phyloP scores from a whole-genome alignment of 2,329 filamentous ascomycete genomes.

The Furcasterigmium sp. region DNA sequence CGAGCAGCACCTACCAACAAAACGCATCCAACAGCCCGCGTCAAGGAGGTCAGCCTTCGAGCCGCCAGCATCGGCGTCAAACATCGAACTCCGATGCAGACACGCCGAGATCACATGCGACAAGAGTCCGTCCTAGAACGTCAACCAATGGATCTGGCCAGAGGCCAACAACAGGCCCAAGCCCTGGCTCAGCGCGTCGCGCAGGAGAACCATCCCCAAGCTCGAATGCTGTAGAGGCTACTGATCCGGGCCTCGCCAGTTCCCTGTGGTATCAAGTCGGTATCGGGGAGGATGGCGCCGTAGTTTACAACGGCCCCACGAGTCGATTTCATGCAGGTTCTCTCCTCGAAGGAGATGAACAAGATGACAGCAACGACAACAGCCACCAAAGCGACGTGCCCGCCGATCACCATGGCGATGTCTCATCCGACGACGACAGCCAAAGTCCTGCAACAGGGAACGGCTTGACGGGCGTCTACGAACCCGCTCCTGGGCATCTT shows the following conservation, averaged over 20 bases:
- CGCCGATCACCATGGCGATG: neutral
- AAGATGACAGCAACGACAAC: neutral
- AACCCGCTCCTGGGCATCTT: neutral
- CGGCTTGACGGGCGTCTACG: neutral
- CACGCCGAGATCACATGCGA: too few relatives aligned
- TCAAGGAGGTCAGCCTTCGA: too few relatives aligned
- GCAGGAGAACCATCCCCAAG: too few relatives aligned
- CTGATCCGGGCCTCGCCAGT: neutral
- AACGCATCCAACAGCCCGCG: too few relatives aligned
- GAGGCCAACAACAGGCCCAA: too few relatives aligned
- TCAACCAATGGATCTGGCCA: too few relatives aligned
- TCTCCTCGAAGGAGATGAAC: constrained; percentile 1
- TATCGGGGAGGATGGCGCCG: constrained; percentile 13
- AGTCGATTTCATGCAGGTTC: constrained; percentile 15
- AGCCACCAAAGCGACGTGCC: neutral
- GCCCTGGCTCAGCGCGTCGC: too few relatives aligned
- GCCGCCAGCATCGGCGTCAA: too few relatives aligned
- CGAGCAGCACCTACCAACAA: too few relatives aligned
- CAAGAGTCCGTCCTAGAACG: too few relatives aligned
- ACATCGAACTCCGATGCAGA: too few relatives aligned
- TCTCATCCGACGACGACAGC: neutral
- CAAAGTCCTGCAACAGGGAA: too few relatives aligned
- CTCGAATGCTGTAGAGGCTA: neutral
- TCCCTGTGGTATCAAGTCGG: constrained; percentile 15
- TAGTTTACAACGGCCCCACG: constrained; percentile 16